These are phyloP conservation scores for Camptophora hylomeconis DNA, from an alignment of 2,329 filamentous ascomycete genomes.

Conservation along the genomic window DNA sequence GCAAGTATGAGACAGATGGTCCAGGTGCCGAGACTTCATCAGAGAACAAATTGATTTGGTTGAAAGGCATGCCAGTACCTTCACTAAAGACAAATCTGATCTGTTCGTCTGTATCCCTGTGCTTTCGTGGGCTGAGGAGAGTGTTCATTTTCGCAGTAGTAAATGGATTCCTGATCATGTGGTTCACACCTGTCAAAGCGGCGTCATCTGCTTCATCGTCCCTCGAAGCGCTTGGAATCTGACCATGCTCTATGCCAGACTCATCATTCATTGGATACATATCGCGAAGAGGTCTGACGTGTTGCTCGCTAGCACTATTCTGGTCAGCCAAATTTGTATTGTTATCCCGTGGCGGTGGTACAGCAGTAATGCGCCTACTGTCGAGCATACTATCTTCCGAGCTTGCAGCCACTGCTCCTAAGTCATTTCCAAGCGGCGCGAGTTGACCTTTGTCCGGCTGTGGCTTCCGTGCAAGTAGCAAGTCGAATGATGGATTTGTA, in stretches of 20 bases:
- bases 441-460: background rate
- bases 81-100: background rate
- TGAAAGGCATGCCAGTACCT: too few relatives aligned
- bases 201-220: constrained; percentile 6
- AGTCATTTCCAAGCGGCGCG: too few relatives aligned
- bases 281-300: background rate
- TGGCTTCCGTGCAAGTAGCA: constrained; percentile 8
- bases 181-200: constrained; percentile 8
- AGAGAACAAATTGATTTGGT: too few relatives aligned
- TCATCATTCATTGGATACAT: constrained; percentile 6
- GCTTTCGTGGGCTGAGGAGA: constrained; percentile 3
- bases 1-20: too few relatives aligned
- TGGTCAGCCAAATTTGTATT: too few relatives aligned
- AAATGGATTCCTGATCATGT: constrained; percentile 23
- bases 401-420: too few relatives aligned
- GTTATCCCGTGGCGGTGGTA: too few relatives aligned
- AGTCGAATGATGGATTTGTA: constrained; percentile 7
- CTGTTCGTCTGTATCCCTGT: constrained; percentile 5
- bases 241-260: constrained; percentile 2
- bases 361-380: too few relatives aligned
- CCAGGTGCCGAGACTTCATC: too few relatives aligned
- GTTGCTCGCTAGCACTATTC: too few relatives aligned
- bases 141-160: constrained; percentile 23
- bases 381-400: too few relatives aligned
- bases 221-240: background rate